These are phyloP conservation scores for Verticillium alfalfae DNA, from an alignment of 2,329 filamentous ascomycete species.

Conservation along the genomic window DNA sequence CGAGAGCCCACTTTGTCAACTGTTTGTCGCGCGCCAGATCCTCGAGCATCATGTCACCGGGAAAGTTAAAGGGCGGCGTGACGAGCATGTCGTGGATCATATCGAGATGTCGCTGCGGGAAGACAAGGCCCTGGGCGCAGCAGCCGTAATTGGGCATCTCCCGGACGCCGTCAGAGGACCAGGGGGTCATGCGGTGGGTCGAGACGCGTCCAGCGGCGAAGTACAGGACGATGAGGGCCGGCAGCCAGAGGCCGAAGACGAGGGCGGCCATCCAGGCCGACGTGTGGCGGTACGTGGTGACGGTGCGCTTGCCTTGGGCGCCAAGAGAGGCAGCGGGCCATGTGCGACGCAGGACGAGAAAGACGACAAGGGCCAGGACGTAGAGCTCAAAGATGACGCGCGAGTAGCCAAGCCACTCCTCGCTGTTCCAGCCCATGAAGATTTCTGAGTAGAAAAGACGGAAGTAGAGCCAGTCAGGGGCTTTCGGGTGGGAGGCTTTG, in stretches of 20 bases:
- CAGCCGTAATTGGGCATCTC: constrained; percentile 32
- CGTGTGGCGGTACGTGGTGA: constrained; percentile 13
- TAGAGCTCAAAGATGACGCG: constrained; percentile 19
- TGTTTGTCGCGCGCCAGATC: constrained; percentile 20
- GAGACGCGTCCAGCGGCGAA: constrained; percentile 22
- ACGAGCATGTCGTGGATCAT: constrained; percentile 18
- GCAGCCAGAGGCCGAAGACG: constrained; percentile 22
- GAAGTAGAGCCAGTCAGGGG: constrained; percentile 25
- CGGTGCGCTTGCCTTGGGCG: not conserved
- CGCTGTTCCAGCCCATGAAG: constrained; percentile 30
- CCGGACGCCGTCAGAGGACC: constrained; percentile 15
- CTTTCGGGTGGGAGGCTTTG: constrained; percentile 10
- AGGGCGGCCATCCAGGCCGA: constrained; percentile 13
- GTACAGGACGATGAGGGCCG: constrained; percentile 21
- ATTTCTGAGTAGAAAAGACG: constrained; percentile 31
- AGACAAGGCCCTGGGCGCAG: constrained; percentile 30
- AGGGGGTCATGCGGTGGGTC: constrained; percentile 15
- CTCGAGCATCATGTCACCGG: constrained; percentile 28
- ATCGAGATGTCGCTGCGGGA: constrained; percentile 22
- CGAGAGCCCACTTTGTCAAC: constrained; percentile 27
- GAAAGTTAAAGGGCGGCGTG: constrained; percentile 23
- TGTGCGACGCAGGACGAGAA: constrained; percentile 6
- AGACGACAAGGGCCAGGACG: constrained; percentile 12
- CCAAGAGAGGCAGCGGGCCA: not conserved
- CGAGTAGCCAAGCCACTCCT: constrained; percentile 24